A percentile compares a stretch with the other conserved stretches of the same genome.
phyloP scores from a whole-genome alignment of 108 stramenopile genomes.

The Cyclotella choctawhatcheeana region DNA sequence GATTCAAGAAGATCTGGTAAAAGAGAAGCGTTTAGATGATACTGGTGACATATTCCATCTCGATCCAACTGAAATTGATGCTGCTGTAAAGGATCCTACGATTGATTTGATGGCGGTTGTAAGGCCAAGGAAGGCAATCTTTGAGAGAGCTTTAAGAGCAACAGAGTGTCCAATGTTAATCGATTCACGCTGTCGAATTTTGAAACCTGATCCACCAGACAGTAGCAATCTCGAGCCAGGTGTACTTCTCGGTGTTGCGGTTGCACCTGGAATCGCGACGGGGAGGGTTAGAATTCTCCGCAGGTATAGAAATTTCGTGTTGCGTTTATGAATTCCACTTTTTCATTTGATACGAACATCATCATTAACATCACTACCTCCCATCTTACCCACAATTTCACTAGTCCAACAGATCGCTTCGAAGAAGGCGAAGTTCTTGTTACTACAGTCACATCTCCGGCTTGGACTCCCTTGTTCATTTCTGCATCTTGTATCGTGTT shows the following conservation, averaged over 20 bases:
- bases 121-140: constrained; percentile 11
- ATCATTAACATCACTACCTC: too few relatives aligned
- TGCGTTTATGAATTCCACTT: too few relatives aligned
- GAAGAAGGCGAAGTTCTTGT: constrained; percentile 32
- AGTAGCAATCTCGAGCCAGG: constrained; percentile 7
- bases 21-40: constrained; percentile 6
- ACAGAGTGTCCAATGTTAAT: constrained; percentile 34
- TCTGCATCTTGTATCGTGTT: constrained; percentile 28
- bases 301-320: too few relatives aligned
- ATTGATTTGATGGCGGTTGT: constrained; percentile 22
- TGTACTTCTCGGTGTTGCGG: constrained; percentile 17
- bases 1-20: constrained; percentile 17
- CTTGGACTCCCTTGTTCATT: constrained; percentile 38
- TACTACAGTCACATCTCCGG: constrained; percentile 22
- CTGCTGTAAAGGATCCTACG: constrained; percentile 4
- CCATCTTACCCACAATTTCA: too few relatives aligned
- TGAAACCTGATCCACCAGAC: constrained; percentile 23
- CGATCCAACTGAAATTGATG: constrained; percentile 25
- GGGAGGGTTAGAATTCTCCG: constrained; percentile 24
- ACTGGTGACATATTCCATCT: constrained; percentile 39
- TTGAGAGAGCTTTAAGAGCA: constrained; percentile 26
- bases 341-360: too few relatives aligned
- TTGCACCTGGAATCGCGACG: constrained; percentile 27
- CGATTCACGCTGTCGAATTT: constrained; percentile 35
- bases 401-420: constrained; percentile 21